Evolutionary conservation across 164 flowering plant species (phyloP), one percentile per base, ranked within the genome.

Genomic region (Hamamelis virginiana): DNA sequence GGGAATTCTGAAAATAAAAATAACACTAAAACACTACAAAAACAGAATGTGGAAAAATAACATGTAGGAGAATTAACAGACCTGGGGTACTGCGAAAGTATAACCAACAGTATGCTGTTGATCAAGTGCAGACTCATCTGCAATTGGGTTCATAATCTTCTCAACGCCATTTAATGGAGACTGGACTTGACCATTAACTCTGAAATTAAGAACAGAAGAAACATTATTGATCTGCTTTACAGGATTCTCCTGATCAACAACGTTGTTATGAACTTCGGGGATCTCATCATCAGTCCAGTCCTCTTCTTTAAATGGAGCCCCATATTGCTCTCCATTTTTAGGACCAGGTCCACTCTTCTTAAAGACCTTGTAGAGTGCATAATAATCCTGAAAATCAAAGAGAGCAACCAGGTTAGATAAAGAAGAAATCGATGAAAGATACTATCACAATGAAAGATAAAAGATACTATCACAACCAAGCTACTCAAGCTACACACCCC

Each of bases 261-360:
- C 33, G 22, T 27, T 13, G 44, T n/a, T 64, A 62, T 53, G 71
- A 19, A 51, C 72, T 67, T 64, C 72, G 10, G 55, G 21, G 11
- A 64, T 72, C 28, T 81, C 92, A 55, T 91, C 90, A 64, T 91
- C 97, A 27, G 66, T 78, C 97, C 97, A 96, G 0, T 90, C 97
- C 72, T 96, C 99, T 67, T 96, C 99, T 51, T 64, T 80, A 69
- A 92, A 89, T 4, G 89, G 92, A 0, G 98, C 98, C 23, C 99
- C 99, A 78, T 96, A 96, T 69, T 96, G 95, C 80, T 90, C 99
- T 1, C 99, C 98, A 82, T 93, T 93, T 75, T 93, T 93, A 26
- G 99, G 99, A 66, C 99, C 99, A 61, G 99, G 77, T 41, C 99
- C 99, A 78, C 99, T 93, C 75, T 96, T 96, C 71, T 85, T 88